Evolutionary conservation across 331 rosid species (phyloP).

Genomic region (Rhamnella rubrinervis): DNA sequence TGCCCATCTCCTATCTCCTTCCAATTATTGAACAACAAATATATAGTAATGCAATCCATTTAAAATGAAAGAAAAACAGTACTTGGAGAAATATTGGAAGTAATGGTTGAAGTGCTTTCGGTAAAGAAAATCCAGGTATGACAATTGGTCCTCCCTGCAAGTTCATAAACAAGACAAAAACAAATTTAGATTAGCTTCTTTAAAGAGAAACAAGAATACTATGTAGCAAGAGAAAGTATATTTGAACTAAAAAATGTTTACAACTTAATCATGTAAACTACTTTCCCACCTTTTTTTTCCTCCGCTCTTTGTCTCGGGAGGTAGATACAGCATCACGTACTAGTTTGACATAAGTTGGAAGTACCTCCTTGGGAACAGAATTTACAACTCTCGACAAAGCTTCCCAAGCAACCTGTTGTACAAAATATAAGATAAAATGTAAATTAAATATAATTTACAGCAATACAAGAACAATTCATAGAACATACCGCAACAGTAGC

Average conservation of each 20-base stretch:
- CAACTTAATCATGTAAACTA: not conserved
- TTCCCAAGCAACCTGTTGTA: slow-evolving; percentile 79
- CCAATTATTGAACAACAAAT: not conserved
- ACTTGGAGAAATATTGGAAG: slow-evolving; percentile 97
- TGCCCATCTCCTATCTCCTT: too few relatives aligned
- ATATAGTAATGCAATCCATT: not conserved
- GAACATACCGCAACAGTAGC: slow-evolving; percentile 68
- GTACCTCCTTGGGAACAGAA: slow-evolving; percentile 85
- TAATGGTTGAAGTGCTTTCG: slow-evolving; percentile 94
- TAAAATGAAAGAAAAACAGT: slow-evolving; percentile 20
- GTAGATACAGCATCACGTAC: slow-evolving; percentile 99
- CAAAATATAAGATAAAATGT: slow-evolving; percentile 15
- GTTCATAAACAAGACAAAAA: slow-evolving; percentile 16
- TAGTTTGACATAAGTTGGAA: slow-evolving; percentile 84
- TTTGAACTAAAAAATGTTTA: not conserved
- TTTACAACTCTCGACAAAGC: slow-evolving; percentile 82
- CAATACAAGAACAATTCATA: slow-evolving; percentile 16
- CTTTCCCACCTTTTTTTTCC: slow-evolving; percentile 84
- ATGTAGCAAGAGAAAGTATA: not conserved
- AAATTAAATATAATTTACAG: slow-evolving; percentile 5
- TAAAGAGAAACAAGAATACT: slow-evolving; percentile 2
- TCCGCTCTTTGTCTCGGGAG: slow-evolving; percentile 88
- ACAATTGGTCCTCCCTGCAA: slow-evolving; percentile 90
- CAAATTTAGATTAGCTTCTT: slow-evolving; percentile 12
- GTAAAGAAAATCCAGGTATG: slow-evolving; percentile 93